Conservation (phyloP, 805 yeast genomes). For the Lachancea quebecensis region DNA sequence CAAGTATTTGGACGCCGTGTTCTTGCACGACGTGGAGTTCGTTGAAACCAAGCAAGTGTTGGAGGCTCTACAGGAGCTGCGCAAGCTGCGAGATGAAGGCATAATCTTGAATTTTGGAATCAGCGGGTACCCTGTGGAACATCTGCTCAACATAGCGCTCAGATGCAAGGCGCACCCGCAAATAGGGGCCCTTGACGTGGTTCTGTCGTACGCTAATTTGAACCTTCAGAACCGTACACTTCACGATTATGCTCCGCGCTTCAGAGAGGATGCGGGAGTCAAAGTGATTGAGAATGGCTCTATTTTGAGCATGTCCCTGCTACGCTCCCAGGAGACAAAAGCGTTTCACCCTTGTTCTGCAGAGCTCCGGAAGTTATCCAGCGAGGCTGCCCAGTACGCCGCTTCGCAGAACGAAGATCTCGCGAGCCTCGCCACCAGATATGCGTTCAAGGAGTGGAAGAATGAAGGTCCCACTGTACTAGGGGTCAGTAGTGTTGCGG, state of each 20-base stretch:
- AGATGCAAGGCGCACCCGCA: slow-evolving; percentile 30
- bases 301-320: slow-evolving; percentile 79
- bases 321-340: slow-evolving; percentile 60
- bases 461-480: slow-evolving; percentile 58
- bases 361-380: slow-evolving; percentile 43
- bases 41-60: slow-evolving; percentile 46
- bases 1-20: slow-evolving; percentile 68
- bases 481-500: slow-evolving; percentile 64
- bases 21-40: slow-evolving; percentile 87
- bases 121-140: slow-evolving; percentile 81
- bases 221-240: slow-evolving; percentile 68
- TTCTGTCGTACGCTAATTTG: slow-evolving; percentile 73
- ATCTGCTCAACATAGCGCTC: slow-evolving; percentile 47
- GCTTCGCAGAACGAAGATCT: slow-evolving; percentile 50
- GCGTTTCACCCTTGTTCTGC: slow-evolving; percentile 74
- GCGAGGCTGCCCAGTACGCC: slow-evolving; percentile 40
- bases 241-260: slow-evolving; percentile 40
- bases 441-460: slow-evolving; percentile 57
- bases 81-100: slow-evolving; percentile 56
- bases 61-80: slow-evolving; percentile 58
- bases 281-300: slow-evolving; percentile 69
- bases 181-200: slow-evolving; percentile 64
- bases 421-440: slow-evolving; percentile 77
- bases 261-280: slow-evolving; percentile 48
- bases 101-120: slow-evolving; percentile 61